phyloP scores from a whole-genome alignment of 495 filamentous ascomycete species.

The Neurospora sp. region DNA sequence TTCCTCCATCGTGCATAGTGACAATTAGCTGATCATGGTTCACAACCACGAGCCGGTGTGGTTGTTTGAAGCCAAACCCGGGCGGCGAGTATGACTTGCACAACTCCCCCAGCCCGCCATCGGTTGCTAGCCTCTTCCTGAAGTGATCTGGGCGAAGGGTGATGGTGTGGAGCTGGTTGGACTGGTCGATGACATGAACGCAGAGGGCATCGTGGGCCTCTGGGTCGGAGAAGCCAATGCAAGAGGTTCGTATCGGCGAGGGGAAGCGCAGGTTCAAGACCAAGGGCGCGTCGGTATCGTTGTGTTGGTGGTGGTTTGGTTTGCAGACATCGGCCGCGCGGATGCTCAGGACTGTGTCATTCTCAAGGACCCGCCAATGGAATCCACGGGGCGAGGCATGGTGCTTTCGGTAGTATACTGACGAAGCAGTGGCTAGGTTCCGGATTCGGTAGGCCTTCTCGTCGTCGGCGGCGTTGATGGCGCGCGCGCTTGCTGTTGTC shows the following conservation, averaged over 20 bases:
- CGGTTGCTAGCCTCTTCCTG: slow-evolving; percentile 50
- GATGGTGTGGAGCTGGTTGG: slow-evolving; percentile 70
- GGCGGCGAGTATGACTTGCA: slow-evolving; percentile 64
- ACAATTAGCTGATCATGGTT: slow-evolving; percentile 64
- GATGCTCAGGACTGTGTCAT: slow-evolving; percentile 69
- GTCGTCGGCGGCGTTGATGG: slow-evolving; percentile 42
- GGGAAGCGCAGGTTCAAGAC: slow-evolving; percentile 71
- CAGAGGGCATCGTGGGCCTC: slow-evolving; percentile 68
- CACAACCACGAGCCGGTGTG: slow-evolving; percentile 71
- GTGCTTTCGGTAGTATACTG: slow-evolving; percentile 73
- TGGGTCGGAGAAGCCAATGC: slow-evolving; percentile 72
- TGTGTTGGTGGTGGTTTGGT: slow-evolving; percentile 28
- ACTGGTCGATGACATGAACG: slow-evolving; percentile 70
- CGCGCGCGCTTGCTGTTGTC: slow-evolving; percentile 8
- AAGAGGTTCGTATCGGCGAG: slow-evolving; percentile 55
- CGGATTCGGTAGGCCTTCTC: slow-evolving; percentile 62
- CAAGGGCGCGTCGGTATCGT: slow-evolving; percentile 55
- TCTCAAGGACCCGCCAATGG: slow-evolving; percentile 81
- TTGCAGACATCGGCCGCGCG: slow-evolving; percentile 74
- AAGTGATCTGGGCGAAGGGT: slow-evolving; percentile 75
- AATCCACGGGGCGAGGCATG: slow-evolving; percentile 70
- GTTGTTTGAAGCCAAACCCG: slow-evolving; percentile 64
- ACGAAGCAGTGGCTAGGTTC: slow-evolving; percentile 67
- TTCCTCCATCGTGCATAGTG: slow-evolving; percentile 71
- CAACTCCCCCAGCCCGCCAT: slow-evolving; percentile 60